Conservation (phyloP, 202 grass and related monocot genomes). For the Eragrostis tef region DNA sequence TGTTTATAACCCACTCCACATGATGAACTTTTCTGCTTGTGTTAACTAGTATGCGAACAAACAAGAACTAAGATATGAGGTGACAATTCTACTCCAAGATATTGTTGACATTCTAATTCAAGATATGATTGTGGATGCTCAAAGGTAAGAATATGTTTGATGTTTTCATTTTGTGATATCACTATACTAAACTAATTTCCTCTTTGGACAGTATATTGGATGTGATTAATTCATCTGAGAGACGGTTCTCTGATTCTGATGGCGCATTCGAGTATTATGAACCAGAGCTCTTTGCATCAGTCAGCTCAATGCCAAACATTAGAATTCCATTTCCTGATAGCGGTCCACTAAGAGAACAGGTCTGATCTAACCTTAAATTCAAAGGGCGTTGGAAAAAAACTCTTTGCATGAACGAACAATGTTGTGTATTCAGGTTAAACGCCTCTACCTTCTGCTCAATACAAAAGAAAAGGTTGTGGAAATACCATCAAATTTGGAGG, state of each 20-base stretch:
- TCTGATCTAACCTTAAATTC: slow-evolving; percentile 47
- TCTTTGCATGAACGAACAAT: slow-evolving; percentile 23
- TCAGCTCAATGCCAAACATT: slow-evolving; percentile 50
- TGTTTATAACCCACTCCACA: background rate
- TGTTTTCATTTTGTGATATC: slow-evolving; percentile 35
- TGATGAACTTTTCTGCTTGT: slow-evolving; percentile 28
- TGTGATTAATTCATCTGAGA: slow-evolving; percentile 62
- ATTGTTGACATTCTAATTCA: slow-evolving; percentile 82
- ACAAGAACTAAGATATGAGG: slow-evolving; percentile 62
- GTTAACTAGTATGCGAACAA: slow-evolving; percentile 67
- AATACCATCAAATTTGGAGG: slow-evolving; percentile 84
- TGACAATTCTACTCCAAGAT: slow-evolving; percentile 93
- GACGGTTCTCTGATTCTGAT: slow-evolving; percentile 55
- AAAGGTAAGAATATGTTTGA: slow-evolving; percentile 62
- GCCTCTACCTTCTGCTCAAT: slow-evolving; percentile 75
- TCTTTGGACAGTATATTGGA: slow-evolving; percentile 69
- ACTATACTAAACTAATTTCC: slow-evolving; percentile 42
- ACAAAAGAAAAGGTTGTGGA: slow-evolving; percentile 80
- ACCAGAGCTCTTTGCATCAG: slow-evolving; percentile 85
- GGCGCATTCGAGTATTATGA: slow-evolving; percentile 54
- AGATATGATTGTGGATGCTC: slow-evolving; percentile 82
- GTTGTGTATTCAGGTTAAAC: slow-evolving; percentile 72
- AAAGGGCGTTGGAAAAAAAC: background rate
- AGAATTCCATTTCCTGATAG: slow-evolving; percentile 65
- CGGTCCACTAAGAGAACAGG: slow-evolving; percentile 77